Evolutionary conservation across 2,329 filamentous ascomycete species (phyloP).

Genomic region (Teratosphaeria zuluensis): DNA sequence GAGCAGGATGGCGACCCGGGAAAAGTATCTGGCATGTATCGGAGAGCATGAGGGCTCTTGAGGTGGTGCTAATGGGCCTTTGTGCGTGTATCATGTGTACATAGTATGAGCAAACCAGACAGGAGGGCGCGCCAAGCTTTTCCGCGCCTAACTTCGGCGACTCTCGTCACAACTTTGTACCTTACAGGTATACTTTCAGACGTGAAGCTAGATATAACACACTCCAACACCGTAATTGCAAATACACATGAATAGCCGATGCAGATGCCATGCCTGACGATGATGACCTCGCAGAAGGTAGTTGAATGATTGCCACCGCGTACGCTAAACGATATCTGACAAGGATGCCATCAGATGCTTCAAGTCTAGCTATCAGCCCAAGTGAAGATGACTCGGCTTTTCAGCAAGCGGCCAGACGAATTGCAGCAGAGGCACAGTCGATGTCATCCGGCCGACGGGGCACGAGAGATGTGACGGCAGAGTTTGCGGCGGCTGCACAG

Average conservation of each 20-base stretch:
- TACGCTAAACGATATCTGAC: neutral
- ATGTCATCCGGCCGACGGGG: slow-evolving; percentile 3
- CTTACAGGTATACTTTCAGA: neutral
- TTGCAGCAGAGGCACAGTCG: slow-evolving; percentile 16
- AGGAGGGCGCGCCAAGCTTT: slow-evolving; percentile 7
- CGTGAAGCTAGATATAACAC: neutral
- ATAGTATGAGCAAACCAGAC: slow-evolving; percentile 7
- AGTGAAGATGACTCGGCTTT: neutral
- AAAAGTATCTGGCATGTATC: neutral
- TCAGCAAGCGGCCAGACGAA: slow-evolving; percentile 4
- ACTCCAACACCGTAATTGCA: neutral
- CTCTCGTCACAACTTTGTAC: neutral
- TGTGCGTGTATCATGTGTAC: slow-evolving; percentile 17
- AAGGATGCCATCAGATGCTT: neutral
- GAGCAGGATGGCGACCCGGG: neutral
- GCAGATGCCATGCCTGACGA: slow-evolving; percentile 9
- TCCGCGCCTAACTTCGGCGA: slow-evolving; percentile 4
- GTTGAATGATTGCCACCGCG: neutral
- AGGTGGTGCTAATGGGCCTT: neutral
- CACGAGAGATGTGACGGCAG: slow-evolving; percentile 25
- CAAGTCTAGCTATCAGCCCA: neutral
- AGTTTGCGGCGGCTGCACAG: slow-evolving; percentile 24
- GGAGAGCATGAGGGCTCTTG: slow-evolving; percentile 5
- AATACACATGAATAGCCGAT: neutral
- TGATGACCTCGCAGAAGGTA: slow-evolving; percentile 13